Evolutionary conservation across 1,139 yeast genomes (phyloP), one percentile per base, ranked within the genome.

Genomic region (Hyphopichia khmerensis): DNA sequence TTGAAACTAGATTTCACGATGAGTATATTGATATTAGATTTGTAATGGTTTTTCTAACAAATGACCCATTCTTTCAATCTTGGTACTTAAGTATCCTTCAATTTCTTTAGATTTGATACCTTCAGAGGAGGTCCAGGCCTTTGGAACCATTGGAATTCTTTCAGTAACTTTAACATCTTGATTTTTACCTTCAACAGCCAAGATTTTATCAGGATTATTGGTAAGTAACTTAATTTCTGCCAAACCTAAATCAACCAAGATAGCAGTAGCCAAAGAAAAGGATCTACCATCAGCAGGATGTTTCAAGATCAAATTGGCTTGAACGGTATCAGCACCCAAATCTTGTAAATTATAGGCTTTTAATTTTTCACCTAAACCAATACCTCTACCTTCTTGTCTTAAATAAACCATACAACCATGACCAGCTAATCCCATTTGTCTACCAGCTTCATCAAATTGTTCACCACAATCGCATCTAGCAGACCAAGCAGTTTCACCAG

Each of bases 401-500:
- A 95, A 72, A 62, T 95, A 95, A 1, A 95, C 98, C 45, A 95
- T 90, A 52, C 96, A 93, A 21, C 99, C 99, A 52, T 82, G 86
- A 14, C 96, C 97, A 36, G 74, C 75, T 42, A 77, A 70, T 4
- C 96, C 96, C 91, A 95, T 93, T 36, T 87, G 67, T 48, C 95
- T 77, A 8, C 98, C 99, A 1, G 99, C 98, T 64, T 95, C 97
- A 64, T 93, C 97, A 54, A 95, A 87, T 69, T 95, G 99, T 64
- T 95, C 99, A 13, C 99, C 99, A 66, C 99, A 95, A 65, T 95
- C 99, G 64, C 99, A 95, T 42, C 99, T 78, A 2, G 99, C 98
- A 45, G 95, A 83, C 97, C 99, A 95, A 11, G 98, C 98, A 1
- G 97, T 93, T 62, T 95, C 99, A 7, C 99, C 99, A 0, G 99